Evolutionary conservation across 106 monocot genomes (phyloP).

Genomic region (Allium cepa): DNA sequence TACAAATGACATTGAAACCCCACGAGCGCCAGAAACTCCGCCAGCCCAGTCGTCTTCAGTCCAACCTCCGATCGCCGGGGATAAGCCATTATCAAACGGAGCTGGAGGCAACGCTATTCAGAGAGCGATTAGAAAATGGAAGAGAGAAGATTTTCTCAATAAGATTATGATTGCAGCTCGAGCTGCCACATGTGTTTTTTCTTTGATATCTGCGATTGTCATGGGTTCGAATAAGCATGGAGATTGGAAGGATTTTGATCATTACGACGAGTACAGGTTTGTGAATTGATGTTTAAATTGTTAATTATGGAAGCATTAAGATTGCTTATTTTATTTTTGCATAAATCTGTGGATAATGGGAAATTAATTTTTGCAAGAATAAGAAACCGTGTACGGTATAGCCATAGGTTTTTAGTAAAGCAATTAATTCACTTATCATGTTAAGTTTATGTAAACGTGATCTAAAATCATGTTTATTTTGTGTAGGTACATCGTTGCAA

Average conservation of each 20-base stretch:
- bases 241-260: slow-evolving; percentile 66
- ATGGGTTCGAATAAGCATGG: slow-evolving; percentile 86
- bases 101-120: slow-evolving; percentile 11
- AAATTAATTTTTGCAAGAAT: no score
- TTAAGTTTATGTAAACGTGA: neutral
- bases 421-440: neutral
- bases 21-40: neutral
- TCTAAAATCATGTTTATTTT: neutral
- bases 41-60: neutral
- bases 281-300: neutral
- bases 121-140: slow-evolving; percentile 33
- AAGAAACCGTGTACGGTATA: no score
- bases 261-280: slow-evolving; percentile 79
- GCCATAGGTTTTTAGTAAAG: no score
- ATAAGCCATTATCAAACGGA: neutral
- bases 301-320: neutral
- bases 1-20: neutral
- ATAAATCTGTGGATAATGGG: neutral
- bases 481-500: slow-evolving; percentile 57
- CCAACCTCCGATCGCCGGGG: neutral
- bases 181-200: slow-evolving; percentile 36
- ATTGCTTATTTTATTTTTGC: neutral
- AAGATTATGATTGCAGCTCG: slow-evolving; percentile 44
- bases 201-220: slow-evolving; percentile 37
- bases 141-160: slow-evolving; percentile 33